Base-by-base conservation (phyloP, 2,329 filamentous ascomycete species). In the Helicocarpus griseus region DNA sequence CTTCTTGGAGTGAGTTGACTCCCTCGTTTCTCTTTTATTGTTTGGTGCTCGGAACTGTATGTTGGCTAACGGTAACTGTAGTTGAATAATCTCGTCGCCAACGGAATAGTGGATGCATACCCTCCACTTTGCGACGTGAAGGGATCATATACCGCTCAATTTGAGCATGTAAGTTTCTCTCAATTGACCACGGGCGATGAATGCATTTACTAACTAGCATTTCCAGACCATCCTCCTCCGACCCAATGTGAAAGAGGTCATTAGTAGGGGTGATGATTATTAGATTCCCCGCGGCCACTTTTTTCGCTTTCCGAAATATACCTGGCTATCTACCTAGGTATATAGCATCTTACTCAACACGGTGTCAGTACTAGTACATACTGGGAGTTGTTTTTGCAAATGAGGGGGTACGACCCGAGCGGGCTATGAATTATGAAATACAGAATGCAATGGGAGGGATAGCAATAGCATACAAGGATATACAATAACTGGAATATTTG, bases 61-160 rank as follows among this genome's bases (percentile, higher is more conserved):
- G 9, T 8, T 51, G 33, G 39, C 63, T 73, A 60, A 73, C 35
- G 28, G 11, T 24, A 24, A 28, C 35, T 13, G 19, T 58, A 89
- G 85, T 74, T 96, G 68, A 95, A 95, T 72, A 91, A 84, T 64
- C 77, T 96, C 39, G 89, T 96, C 44, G 77, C 81, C 39, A 82
- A 77, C 53, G 89, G 89, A 53, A 86, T 96, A 60, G 87, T 96
- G 40, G 87, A 96, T 71, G 82, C 87, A 40, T 96, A 96, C 66
- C 89, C 89, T 36, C 90, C 90, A 28, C 75, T 96, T 60, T 84
- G 86, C 60, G 90, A 96, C 72, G 83, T 90, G 72, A 95, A 94
- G 78, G 91, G 91, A 53, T 94, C 87, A 24, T 95, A 95, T 69
- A 94, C 89, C 24, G 91, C 90, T 57, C 90, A 96, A 68, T 95